Conservation (phyloP, 345 rosid genomes). For the Rhizophora mangle region DNA sequence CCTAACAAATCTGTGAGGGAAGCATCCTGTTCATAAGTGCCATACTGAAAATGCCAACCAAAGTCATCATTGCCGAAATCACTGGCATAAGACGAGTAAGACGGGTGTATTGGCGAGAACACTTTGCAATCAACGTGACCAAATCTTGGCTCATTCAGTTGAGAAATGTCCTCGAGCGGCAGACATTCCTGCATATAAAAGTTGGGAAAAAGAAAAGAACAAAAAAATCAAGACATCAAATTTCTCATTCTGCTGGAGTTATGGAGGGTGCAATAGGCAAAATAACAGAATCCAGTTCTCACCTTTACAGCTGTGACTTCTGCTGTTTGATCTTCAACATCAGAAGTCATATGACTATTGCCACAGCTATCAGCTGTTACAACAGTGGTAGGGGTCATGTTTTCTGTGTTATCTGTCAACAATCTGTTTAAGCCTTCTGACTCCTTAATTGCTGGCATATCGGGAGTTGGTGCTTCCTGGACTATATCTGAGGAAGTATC, state of each 20-base stretch:
- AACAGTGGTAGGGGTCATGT: conserved; percentile 28
- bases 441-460: conserved; percentile 21
- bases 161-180: conserved; percentile 19
- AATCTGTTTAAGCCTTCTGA: conserved; percentile 32
- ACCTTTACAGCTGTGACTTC: conserved; percentile 48
- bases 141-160: conserved; percentile 23
- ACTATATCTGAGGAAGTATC: conserved; percentile 62
- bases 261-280: neutral
- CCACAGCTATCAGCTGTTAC: conserved; percentile 39
- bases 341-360: conserved; percentile 53
- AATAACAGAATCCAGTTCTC: conserved; percentile 10
- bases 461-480: conserved; percentile 46
- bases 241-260: neutral
- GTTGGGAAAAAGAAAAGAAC: neutral
- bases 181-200: conserved; percentile 39
- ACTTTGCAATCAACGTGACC: conserved; percentile 40
- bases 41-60: conserved; percentile 51
- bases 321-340: conserved; percentile 43
- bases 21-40: conserved; percentile 50
- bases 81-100: too few species aligned
- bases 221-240: neutral
- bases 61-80: conserved; percentile 59
- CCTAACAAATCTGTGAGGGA: conserved; percentile 46
- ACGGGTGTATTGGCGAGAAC: conserved; percentile 49
- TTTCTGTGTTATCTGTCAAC: conserved; percentile 33